phyloP scores from a whole-genome alignment of 139 green algal species.

The Gonium pectorale region DNA sequence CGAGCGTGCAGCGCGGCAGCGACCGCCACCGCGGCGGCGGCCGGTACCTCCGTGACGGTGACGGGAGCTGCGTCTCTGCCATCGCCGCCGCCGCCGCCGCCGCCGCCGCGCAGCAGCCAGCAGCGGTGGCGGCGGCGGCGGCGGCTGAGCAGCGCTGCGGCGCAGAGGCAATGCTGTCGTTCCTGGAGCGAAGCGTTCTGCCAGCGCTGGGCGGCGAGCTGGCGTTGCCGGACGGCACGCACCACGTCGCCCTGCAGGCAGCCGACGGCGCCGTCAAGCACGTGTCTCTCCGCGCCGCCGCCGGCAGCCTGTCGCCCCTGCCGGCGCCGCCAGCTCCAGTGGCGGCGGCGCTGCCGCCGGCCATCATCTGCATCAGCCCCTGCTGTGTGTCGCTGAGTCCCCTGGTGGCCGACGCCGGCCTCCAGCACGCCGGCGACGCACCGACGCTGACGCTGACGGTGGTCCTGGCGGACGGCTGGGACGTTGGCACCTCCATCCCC shows the following conservation, averaged over 20 bases:
- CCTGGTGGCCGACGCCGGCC: neutral
- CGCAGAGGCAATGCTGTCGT: constrained; percentile 11
- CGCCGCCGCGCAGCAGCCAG: neutral
- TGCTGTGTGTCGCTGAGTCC: constrained; percentile 14
- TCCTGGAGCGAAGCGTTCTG: constrained; percentile 20
- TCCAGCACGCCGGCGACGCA: neutral
- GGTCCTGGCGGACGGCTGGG: neutral
- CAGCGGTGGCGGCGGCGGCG: neutral
- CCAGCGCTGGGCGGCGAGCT: neutral
- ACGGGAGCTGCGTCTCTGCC: neutral
- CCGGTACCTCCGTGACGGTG: neutral
- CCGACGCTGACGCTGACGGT: constrained; percentile 5
- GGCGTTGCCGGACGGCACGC: neutral
- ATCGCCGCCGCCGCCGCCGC: neutral
- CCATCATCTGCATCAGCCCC: constrained; percentile 18
- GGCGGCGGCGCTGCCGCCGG: neutral
- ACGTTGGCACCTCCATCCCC: too few species aligned
- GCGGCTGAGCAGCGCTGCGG: neutral
- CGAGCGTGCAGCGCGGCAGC: neutral
- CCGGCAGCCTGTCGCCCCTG: too few species aligned
- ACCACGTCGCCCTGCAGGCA: constrained; percentile 3
- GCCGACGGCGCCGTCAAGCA: neutral
- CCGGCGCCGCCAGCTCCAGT: neutral
- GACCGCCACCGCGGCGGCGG: neutral
- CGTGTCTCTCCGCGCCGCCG: neutral